Base-by-base conservation (phyloP, 2,329 filamentous ascomycete species). In the Diaporthe vexans region DNA sequence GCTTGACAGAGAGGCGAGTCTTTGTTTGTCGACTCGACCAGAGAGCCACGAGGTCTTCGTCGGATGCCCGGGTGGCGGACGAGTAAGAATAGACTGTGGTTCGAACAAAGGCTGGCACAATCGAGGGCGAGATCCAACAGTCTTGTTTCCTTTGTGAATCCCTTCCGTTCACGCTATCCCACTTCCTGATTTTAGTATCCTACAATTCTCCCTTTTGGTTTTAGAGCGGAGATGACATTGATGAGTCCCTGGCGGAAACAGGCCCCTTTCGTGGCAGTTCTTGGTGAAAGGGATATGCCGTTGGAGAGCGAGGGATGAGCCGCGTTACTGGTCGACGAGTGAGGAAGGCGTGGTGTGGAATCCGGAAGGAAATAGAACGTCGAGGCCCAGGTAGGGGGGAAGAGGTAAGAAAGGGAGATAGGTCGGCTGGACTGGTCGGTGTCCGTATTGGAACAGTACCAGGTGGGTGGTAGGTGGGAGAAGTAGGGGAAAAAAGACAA, bases 181-280 rank as follows among this genome's bases (percentile, higher is more conserved):
- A 51, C 46, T 65, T 56, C 46, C 65, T 74, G 52, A 21, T 35
- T 61, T 61, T 65, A 43, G 37, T 56, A 59, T 71, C 73, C 71
- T 65, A 51, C 56, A 54, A 37, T 71, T 73, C 63, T 69, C 68
- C 61, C 71, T 75, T 68, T 40, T 65, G 52, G 24, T 54, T 67
- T 75, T 68, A 73, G 29, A 71, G 40, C 65, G 51, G 74, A 72
- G 71, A 75, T 75, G 57, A 57, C 74, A 75, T 73, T 56, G 74
- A 71, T 56, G 48, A 46, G 29, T 73, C 65, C 74, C 71, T 63
- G 56, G 51, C 56, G 51, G 57, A 52, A 46, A 48, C 17, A 40
- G 51, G 13, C 35, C 63, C 63, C 71, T 59, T 75, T 65, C 56
- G 58, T 58, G 19, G 48, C 57, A 52, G 63, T 43, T 21, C 46